Conservation (phyloP, 306 rosid genomes). For the Vicia sativa region DNA sequence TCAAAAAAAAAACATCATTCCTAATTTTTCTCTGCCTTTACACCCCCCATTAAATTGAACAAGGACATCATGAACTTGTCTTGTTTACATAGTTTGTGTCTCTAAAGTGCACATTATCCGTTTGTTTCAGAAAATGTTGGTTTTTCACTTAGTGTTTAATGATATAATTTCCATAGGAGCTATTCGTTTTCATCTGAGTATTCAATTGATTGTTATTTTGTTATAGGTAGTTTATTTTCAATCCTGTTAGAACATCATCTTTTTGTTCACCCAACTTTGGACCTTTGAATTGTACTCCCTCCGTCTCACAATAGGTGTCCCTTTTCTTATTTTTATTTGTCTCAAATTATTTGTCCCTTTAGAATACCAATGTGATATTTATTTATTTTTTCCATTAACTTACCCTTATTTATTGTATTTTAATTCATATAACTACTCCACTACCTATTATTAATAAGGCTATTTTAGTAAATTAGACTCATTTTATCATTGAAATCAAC, state of each 20-base stretch:
- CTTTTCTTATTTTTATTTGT: too few species aligned
- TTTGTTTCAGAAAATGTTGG: slow-evolving; percentile 23
- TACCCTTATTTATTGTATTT: too few species aligned
- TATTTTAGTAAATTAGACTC: too few species aligned
- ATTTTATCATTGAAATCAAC: too few species aligned
- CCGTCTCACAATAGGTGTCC: too few species aligned
- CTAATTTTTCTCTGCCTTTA: slow-evolving; percentile 5
- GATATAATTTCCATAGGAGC: slow-evolving; percentile 18
- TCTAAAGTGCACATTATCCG: background rate
- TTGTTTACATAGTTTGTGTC: slow-evolving; percentile 28
- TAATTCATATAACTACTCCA: too few species aligned
- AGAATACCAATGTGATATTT: too few species aligned
- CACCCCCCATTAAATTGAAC: slow-evolving; percentile 14
- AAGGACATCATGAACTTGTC: slow-evolving; percentile 4
- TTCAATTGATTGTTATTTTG: slow-evolving; percentile 15
- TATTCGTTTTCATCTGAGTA: background rate
- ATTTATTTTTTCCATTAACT: too few species aligned
- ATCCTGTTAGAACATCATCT: background rate
- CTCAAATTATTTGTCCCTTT: too few species aligned
- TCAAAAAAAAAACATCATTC: background rate
- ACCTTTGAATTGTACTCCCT: slow-evolving; percentile 11
- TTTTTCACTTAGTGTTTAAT: background rate
- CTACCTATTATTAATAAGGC: too few species aligned
- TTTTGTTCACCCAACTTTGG: slow-evolving; percentile 22
- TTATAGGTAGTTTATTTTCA: slow-evolving; percentile 25